These are phyloP conservation scores for Scedosporium dehoogii DNA, from an alignment of 2,329 filamentous ascomycete species.

Conservation along the genomic window DNA sequence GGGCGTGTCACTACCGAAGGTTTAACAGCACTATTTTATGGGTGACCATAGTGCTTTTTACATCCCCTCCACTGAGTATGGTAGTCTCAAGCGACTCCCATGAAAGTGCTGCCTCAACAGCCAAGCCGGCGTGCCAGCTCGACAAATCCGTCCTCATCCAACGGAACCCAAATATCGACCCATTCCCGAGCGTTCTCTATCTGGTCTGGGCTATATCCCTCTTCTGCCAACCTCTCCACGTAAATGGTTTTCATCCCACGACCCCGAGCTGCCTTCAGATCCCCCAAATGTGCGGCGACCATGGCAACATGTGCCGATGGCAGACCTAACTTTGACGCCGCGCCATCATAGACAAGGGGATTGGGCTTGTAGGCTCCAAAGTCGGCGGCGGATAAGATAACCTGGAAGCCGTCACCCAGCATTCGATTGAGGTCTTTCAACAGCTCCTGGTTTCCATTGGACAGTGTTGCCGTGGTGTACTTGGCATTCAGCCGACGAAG, in stretches of 20 bases:
- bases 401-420: slow-evolving; percentile 50
- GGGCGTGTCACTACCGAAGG: too few relatives aligned
- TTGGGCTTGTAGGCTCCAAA: slow-evolving; percentile 70
- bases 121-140: slow-evolving; percentile 6
- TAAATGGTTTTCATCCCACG: slow-evolving; percentile 63
- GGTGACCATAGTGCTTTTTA: too few relatives aligned
- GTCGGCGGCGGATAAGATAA: slow-evolving; percentile 56
- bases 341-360: slow-evolving; percentile 58
- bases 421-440: slow-evolving; percentile 52
- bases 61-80: too few relatives aligned
- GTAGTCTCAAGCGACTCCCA: too few relatives aligned
- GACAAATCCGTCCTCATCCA: slow-evolving; percentile 1
- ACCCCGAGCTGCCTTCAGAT: slow-evolving; percentile 55
- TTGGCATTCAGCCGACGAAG: slow-evolving; percentile 40
- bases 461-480: slow-evolving; percentile 56
- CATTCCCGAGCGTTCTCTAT: slow-evolving; percentile 37
- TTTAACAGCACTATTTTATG: too few relatives aligned
- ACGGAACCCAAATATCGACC: slow-evolving; percentile 14
- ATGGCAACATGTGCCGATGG: slow-evolving; percentile 56
- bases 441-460: slow-evolving; percentile 63
- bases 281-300: slow-evolving; percentile 66
- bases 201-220: slow-evolving; percentile 44
- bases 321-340: slow-evolving; percentile 46
- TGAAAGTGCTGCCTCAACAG: neutral
- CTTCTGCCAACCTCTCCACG: slow-evolving; percentile 59